Conservation (phyloP, 116 monocot genomes). For the Papilionanthe hybrid region DNA sequence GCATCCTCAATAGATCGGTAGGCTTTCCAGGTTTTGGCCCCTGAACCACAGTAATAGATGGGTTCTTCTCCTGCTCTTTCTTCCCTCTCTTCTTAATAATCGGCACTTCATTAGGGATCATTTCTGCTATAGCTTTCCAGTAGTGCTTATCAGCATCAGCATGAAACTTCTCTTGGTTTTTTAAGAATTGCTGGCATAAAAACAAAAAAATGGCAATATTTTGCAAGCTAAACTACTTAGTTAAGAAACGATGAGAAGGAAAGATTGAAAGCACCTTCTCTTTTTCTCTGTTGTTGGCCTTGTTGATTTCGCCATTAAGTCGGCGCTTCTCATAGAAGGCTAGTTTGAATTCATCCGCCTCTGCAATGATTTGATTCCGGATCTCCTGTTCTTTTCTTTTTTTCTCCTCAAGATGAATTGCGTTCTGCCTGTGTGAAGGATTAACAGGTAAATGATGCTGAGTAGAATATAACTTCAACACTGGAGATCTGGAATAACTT, state of each 20-base stretch:
- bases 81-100: slow-evolving; percentile 72
- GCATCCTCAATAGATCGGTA: slow-evolving; percentile 85
- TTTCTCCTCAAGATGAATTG: too few relatives aligned
- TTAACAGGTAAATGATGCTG: background rate
- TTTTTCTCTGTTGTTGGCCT: too few relatives aligned
- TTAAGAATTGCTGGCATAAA: slow-evolving; percentile 43
- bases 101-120: slow-evolving; percentile 78
- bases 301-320: too few relatives aligned
- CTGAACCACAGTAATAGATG: slow-evolving; percentile 62
- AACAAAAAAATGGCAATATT: background rate
- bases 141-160: slow-evolving; percentile 81
- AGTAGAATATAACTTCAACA: background rate
- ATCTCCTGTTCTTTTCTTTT: too few relatives aligned
- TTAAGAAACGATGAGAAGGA: background rate
- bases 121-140: slow-evolving; percentile 91
- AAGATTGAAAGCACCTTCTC: background rate
- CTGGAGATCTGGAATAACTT: background rate
- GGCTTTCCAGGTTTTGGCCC: slow-evolving; percentile 98
- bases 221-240: background rate
- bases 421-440: background rate
- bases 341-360: too few relatives aligned
- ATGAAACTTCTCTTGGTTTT: slow-evolving; percentile 89
- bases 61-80: slow-evolving; percentile 82
- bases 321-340: too few relatives aligned
- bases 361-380: too few relatives aligned